Base-by-base conservation (phyloP, 140 eudicot species). In the Bidens hawaiensis region DNA sequence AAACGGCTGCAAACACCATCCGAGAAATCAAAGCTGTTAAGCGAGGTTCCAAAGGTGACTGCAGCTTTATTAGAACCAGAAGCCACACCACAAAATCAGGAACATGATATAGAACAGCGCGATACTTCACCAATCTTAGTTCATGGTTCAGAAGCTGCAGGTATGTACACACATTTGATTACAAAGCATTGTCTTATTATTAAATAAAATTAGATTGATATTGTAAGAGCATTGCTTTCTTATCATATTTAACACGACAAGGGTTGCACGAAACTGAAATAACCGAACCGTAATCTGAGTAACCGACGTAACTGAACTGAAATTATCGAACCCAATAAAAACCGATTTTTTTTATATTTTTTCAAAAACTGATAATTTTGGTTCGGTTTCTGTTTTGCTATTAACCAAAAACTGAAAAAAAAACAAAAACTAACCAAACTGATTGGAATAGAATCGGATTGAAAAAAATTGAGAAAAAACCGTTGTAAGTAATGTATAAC, bases 1-100 rank as follows among this genome's bases (percentile, higher is more conserved):
- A 69, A 77, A 67, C 51, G 64, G 65, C 82, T 90, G 24, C 67
- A 86, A 80, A 78, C 79, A 28, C 85, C 95, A 60, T 62, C 87
- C 11, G 95, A 90, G 60, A 79, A 55, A 67, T 62, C 83, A 65
- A 80, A 79, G 66, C 42, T 86, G 70, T 64, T 90, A 68, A 60
- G 56, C 5, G 88, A 86, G 61, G 68, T 86, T 26, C 97, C 97
- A 43, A 76, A 75, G 62, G 95, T 90, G 41, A 74, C 61, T 45
- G 87, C 87, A 11, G 97, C 79, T 54, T 76, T 55, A 47, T 57
- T 81, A 69, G 86, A 83, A 46, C 79, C 81, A 36, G 90, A 81
- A 48, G 56, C 36, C 52, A 64, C 62, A 23, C 38, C 45, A 23
- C 62, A 40, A 19, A 72, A 64, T 43, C 72, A 31, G 2, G 18